phyloP scores from a whole-genome alignment of 169 alveolate species.

The Cystoisospora suis region DNA sequence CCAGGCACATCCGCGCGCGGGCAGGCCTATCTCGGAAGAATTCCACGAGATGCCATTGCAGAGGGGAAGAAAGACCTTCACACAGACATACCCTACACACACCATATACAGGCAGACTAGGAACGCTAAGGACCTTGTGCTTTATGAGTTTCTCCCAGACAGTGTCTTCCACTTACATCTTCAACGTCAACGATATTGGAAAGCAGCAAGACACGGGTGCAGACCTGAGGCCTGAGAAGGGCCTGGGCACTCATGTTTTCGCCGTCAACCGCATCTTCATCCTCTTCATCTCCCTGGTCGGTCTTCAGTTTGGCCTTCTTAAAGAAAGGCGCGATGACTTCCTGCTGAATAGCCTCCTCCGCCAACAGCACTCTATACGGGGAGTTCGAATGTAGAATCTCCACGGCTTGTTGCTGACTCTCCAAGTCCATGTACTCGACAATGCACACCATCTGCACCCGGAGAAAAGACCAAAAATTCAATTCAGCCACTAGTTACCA shows the following conservation, averaged over 20 bases:
- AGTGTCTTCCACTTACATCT: slow-evolving; percentile 70
- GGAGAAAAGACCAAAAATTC: too few species aligned
- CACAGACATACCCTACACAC: neutral
- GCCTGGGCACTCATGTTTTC: slow-evolving; percentile 20
- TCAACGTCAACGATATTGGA: slow-evolving; percentile 82
- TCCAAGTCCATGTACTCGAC: slow-evolving; percentile 71
- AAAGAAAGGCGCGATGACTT: slow-evolving; percentile 65
- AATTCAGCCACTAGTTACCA: too few species aligned
- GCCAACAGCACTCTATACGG: slow-evolving; percentile 72
- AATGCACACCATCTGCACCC: slow-evolving; percentile 67
- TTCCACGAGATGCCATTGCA: too few species aligned
- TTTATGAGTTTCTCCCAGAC: neutral
- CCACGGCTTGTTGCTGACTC: slow-evolving; percentile 73
- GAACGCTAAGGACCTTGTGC: neutral
- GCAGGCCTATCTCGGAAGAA: too few species aligned
- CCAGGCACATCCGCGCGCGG: too few species aligned
- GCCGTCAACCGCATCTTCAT: neutral
- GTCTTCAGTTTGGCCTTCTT: slow-evolving; percentile 57
- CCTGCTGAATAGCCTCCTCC: slow-evolving; percentile 76
- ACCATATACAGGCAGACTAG: neutral
- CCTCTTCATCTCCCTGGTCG: neutral
- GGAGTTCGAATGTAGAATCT: slow-evolving; percentile 73
- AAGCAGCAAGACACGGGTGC: slow-evolving; percentile 78
- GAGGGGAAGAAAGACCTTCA: neutral
- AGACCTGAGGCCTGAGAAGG: slow-evolving; percentile 77